These are phyloP conservation scores for Salix udensis DNA, from an alignment of 345 rosid species.

Conservation along the genomic window DNA sequence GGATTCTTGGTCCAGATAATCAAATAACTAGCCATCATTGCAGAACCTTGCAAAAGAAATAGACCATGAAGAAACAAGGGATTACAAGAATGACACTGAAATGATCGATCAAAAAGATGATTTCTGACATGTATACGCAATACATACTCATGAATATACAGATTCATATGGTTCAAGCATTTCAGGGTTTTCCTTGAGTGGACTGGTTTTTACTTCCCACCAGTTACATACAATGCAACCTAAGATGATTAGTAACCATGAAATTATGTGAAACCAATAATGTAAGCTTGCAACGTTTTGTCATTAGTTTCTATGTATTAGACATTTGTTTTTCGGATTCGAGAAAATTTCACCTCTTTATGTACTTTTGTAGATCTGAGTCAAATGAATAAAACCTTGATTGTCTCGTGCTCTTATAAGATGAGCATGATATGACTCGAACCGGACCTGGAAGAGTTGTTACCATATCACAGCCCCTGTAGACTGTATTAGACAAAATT, in stretches of 20 bases:
- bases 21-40: neutral
- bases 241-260: neutral
- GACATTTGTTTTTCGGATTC: too few relatives aligned
- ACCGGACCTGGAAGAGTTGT: too few relatives aligned
- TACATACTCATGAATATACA: neutral
- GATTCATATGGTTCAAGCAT: neutral
- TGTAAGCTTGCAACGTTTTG: neutral
- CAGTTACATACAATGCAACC: neutral
- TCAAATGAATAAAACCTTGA: too few relatives aligned
- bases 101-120: neutral
- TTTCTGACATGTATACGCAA: neutral
- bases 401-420: too few relatives aligned
- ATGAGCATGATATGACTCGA: rapidly evolving
- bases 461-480: too few relatives aligned
- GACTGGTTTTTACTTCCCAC: neutral
- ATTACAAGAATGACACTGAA: neutral
- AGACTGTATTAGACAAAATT: neutral
- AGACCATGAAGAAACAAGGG: neutral
- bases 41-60: neutral
- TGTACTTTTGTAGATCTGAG: too few relatives aligned
- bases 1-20: neutral
- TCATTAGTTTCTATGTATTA: neutral
- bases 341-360: too few relatives aligned
- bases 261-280: neutral
- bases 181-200: neutral